Conservation (phyloP, 106 monocot genomes). For the Acorus calamus region DNA sequence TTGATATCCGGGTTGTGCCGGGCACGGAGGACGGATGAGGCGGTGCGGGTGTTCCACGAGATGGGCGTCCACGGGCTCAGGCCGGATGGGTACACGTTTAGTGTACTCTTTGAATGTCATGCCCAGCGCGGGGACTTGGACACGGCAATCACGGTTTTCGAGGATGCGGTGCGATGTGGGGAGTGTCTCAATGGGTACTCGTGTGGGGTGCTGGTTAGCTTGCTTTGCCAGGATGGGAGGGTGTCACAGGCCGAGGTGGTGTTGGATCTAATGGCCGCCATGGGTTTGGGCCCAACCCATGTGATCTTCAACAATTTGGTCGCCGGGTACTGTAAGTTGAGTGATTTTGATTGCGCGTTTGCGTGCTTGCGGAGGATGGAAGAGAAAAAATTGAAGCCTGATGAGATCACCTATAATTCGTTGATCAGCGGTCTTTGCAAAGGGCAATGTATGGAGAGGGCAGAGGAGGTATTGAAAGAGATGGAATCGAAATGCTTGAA, state of each 20-base stretch:
- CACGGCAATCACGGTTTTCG: conserved; percentile 28
- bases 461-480: conserved; percentile 23
- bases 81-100: conserved; percentile 31
- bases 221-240: conserved; percentile 63
- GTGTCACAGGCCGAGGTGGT: conserved; percentile 44
- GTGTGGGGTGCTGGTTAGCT: conserved; percentile 50
- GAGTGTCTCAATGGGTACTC: conserved; percentile 19
- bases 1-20: conserved; percentile 49
- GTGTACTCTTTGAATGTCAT: conserved; percentile 26
- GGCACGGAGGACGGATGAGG: conserved; percentile 24
- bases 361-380: conserved; percentile 32
- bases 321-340: conserved; percentile 47
- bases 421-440: conserved; percentile 67
- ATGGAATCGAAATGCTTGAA: conserved; percentile 35
- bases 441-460: conserved; percentile 36
- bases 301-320: conserved; percentile 60
- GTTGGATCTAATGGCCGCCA: conserved; percentile 21
- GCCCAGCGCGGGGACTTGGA: conserved; percentile 9
- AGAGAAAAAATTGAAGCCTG: conserved; percentile 22
- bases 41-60: conserved; percentile 22
- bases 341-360: conserved; percentile 37
- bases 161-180: conserved; percentile 31
- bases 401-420: conserved; percentile 55
- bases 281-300: conserved; percentile 39
- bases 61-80: conserved; percentile 30